Evolutionary conservation across 495 filamentous ascomycete species (phyloP).

Genomic region (Neurospora sublineolata): DNA sequence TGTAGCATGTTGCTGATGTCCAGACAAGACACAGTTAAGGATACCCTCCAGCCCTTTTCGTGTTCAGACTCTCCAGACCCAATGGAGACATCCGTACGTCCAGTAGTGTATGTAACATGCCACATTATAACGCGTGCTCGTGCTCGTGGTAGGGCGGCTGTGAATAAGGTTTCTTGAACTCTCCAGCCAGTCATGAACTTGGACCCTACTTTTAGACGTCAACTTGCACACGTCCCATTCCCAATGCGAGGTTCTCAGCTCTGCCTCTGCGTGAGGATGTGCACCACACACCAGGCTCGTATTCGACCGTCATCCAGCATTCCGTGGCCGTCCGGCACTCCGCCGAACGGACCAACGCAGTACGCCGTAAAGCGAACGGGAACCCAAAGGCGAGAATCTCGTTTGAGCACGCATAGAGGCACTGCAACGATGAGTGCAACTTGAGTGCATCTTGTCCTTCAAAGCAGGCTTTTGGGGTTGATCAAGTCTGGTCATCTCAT

Average conservation of each 20-base stretch:
- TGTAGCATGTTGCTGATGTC: background rate
- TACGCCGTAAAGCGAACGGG: background rate
- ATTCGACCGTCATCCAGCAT: conserved; percentile 9
- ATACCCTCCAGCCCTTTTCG: background rate
- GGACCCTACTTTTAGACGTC: background rate
- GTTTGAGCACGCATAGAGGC: background rate
- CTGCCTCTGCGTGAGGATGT: background rate
- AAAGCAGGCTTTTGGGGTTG: background rate
- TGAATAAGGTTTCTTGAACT: background rate
- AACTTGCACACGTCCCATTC: background rate
- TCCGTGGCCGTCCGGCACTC: background rate
- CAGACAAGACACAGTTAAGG: background rate
- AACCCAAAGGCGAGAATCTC: background rate
- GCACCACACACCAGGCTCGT: conserved; percentile 7
- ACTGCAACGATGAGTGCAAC: background rate
- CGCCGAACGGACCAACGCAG: background rate
- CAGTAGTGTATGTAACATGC: background rate
- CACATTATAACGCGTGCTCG: background rate
- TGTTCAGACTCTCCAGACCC: background rate
- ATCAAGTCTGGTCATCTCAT: background rate
- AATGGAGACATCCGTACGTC: background rate
- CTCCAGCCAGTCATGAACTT: background rate
- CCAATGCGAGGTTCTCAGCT: background rate
- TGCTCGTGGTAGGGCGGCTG: background rate
- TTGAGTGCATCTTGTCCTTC: background rate